These are phyloP conservation scores for Pisolithus albus DNA, from an alignment of 768 basidiomycete species.

Conservation along the genomic window DNA sequence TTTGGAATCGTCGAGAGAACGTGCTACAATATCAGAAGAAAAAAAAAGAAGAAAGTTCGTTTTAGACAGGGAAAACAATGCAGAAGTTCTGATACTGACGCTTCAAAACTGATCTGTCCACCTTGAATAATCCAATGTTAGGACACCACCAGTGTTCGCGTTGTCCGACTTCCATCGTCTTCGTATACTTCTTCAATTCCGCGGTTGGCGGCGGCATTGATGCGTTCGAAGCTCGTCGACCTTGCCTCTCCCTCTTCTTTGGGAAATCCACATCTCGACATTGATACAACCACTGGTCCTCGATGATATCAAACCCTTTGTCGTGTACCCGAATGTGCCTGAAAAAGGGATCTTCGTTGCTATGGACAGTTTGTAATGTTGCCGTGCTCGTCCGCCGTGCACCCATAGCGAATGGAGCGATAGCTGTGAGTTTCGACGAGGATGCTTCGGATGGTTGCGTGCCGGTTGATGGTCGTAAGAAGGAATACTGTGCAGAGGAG, in stretches of 20 bases:
- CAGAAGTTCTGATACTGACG: slow-evolving; percentile 15
- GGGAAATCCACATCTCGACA: slow-evolving; percentile 41
- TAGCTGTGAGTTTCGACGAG: slow-evolving; percentile 2
- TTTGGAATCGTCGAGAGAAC: slow-evolving; percentile 43
- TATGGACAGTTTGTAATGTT: slow-evolving; percentile 21
- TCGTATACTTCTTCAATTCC: slow-evolving; percentile 9
- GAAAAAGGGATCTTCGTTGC: slow-evolving; percentile 35
- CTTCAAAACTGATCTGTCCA: slow-evolving; percentile 38
- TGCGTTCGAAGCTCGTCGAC: slow-evolving; percentile 13
- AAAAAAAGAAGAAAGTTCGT: background rate
- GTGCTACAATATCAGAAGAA: slow-evolving; percentile 19
- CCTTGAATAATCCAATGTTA: slow-evolving; percentile 57
- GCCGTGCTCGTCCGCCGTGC: slow-evolving; percentile 27
- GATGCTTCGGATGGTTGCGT: slow-evolving; percentile 6
- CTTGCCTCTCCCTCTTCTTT: slow-evolving; percentile 7
- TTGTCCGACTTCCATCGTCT: slow-evolving; percentile 17
- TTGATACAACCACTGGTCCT: slow-evolving; percentile 53
- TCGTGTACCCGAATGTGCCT: slow-evolving; percentile 33
- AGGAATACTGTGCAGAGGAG: slow-evolving; percentile 25
- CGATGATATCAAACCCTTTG: slow-evolving; percentile 36
- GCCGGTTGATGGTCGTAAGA: slow-evolving; percentile 16
- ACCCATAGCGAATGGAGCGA: slow-evolving; percentile 1
- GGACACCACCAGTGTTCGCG: slow-evolving; percentile 66
- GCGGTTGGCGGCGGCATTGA: slow-evolving; percentile 5
- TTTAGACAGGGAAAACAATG: slow-evolving; percentile 17